phyloP scores from a whole-genome alignment of 805 yeast species.

The Yarrowia osloensis region DNA sequence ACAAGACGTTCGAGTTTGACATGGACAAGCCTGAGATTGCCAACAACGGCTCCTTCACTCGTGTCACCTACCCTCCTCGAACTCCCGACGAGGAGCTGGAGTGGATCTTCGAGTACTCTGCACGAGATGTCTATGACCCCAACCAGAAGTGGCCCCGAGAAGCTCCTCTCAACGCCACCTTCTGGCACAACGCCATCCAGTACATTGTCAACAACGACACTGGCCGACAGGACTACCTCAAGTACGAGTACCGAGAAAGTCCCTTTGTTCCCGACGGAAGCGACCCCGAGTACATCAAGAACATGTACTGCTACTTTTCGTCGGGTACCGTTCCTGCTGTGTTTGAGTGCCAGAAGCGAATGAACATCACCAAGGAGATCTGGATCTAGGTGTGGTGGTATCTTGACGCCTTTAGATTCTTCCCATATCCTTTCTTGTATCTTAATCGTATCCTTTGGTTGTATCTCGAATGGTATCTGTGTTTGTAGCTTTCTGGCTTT shows the following conservation, averaged over 20 bases:
- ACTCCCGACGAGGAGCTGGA: conserved; percentile 49
- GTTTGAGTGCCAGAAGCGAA: conserved; percentile 33
- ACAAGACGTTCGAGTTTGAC: conserved; percentile 48
- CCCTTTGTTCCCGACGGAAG: conserved; percentile 56
- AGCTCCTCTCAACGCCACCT: conserved; percentile 66
- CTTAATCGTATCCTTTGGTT: neutral
- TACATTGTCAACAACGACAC: conserved; percentile 49
- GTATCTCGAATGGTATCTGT: neutral
- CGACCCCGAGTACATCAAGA: conserved; percentile 41
- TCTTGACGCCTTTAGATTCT: neutral
- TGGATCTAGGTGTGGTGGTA: neutral
- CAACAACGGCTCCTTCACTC: conserved; percentile 12
- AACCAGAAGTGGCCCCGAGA: conserved; percentile 57
- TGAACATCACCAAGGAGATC: conserved; percentile 31
- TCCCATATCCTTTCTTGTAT: neutral
- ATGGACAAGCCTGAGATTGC: conserved; percentile 24
- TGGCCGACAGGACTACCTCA: conserved; percentile 48
- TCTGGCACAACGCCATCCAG: conserved; percentile 52
- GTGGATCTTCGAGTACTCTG: conserved; percentile 63
- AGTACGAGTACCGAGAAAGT: conserved; percentile 53
- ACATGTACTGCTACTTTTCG: conserved; percentile 46
- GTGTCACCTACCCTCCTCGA: conserved; percentile 33
- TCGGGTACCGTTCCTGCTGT: conserved; percentile 39
- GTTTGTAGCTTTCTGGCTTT: neutral
- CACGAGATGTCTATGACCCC: conserved; percentile 47